Evolutionary conservation across 2,329 filamentous ascomycete genomes (phyloP), one percentile per base, ranked within the genome.

Genomic region (Hyphodiscus sp.): DNA sequence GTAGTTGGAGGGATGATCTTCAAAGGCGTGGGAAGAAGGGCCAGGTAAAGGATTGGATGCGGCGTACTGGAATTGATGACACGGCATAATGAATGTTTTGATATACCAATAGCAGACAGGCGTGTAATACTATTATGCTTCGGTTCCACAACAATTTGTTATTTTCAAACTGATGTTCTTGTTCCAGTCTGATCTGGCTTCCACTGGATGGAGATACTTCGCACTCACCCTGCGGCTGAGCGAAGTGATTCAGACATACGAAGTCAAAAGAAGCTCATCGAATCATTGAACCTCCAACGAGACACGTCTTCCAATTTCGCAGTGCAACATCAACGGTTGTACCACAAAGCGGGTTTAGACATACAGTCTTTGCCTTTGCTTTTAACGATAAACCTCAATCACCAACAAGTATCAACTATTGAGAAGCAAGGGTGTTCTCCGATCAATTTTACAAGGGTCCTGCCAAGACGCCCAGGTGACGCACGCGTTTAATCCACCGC

Each of bases 1-100:
- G 84, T 96, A 16, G 84, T 97, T 16, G 94, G 92, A 33, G 91
- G 90, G 15, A 82, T 97, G 66, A 70, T 99, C 59, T 80, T 97
- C 68, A 86, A 83, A 71, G 89, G 90, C 58, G 72, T 86, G 56
- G 80, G 84, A 60, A 82, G 82, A 72, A 84, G 61, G 49, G 57
- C 59, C 48, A 63, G 63, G 54, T 66, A 57, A 53, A 45, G 49
- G 45, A 20, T 30, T 20, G 18, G 20, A 19, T 15, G 43, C 18
- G 20, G 42, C 41, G 10, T 54, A 15, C 38, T 20, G 23, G 56
- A 41, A 47, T 48, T 54, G 54, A 46, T 49, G 49, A 50, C 33
- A 38, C 13, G 33, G 33, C 33, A 38, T 38, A n/a, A 38, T 38
- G 54, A 47, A 49, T 47, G 52, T 61, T 38, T 59, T 54, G 51